These are phyloP conservation scores for Pseudogymnoascus sp. DNA, from an alignment of 2,329 filamentous ascomycete genomes.

Conservation along the genomic window DNA sequence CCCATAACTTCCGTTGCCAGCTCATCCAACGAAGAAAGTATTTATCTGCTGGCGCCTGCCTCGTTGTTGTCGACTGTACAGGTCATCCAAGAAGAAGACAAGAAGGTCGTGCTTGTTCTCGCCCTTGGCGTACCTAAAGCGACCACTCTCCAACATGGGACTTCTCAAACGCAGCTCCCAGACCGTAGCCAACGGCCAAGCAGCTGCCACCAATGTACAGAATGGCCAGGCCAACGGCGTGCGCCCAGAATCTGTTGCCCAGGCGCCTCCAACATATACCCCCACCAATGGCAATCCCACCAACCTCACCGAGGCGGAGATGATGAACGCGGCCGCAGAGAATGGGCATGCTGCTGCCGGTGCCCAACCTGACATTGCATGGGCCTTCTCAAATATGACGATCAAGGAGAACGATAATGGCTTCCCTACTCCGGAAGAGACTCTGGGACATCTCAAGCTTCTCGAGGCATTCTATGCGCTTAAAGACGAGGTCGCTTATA, in stretches of 20 bases:
- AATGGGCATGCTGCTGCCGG: not conserved
- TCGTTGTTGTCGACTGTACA: not conserved
- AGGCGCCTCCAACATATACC: not conserved
- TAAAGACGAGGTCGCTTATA: slow-evolving; percentile 58
- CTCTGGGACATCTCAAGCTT: slow-evolving; percentile 66
- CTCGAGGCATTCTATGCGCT: slow-evolving; percentile 59
- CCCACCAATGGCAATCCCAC: not conserved
- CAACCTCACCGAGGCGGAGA: slow-evolving; percentile 1
- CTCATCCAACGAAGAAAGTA: not conserved
- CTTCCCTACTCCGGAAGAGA: slow-evolving; percentile 44
- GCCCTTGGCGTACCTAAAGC: not conserved
- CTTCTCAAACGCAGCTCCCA: not conserved
- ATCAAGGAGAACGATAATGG: slow-evolving; percentile 26
- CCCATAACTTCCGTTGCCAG: not conserved
- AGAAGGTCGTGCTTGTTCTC: not conserved
- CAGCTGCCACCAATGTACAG: not conserved
- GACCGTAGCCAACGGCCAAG: not conserved
- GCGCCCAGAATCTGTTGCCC: not conserved
- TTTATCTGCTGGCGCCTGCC: not conserved
- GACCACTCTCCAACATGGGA: not conserved
- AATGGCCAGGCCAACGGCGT: not conserved
- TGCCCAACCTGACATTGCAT: slow-evolving; percentile 6
- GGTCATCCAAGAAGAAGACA: not conserved
- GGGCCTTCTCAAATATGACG: slow-evolving; percentile 33
- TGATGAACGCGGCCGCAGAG: not conserved